These are phyloP conservation scores for Acarospora socialis DNA, from an alignment of 2,329 filamentous ascomycete species.

Conservation along the genomic window DNA sequence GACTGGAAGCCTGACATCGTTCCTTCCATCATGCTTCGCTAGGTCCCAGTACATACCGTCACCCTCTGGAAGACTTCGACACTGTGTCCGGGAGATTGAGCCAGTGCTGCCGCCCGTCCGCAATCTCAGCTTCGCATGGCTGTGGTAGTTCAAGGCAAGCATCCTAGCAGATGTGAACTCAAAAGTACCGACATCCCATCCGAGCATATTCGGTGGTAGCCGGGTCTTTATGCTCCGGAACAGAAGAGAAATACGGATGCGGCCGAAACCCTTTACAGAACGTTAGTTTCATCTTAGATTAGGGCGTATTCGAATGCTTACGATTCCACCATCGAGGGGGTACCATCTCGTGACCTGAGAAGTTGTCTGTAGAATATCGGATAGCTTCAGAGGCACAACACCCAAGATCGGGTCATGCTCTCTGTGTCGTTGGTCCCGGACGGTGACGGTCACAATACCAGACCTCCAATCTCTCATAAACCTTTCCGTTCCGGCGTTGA, in stretches of 20 bases:
- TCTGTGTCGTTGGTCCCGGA: constrained; percentile 75
- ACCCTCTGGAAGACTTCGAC: constrained; percentile 43
- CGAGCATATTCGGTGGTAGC: constrained; percentile 70
- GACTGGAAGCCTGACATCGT: constrained; percentile 63
- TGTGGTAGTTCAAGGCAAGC: constrained; percentile 46
- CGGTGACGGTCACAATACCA: constrained; percentile 69
- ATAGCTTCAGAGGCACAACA: constrained; percentile 75
- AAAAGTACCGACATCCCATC: constrained; percentile 93
- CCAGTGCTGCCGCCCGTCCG: constrained; percentile 75
- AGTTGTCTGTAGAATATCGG: constrained; percentile 73
- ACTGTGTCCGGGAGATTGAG: constrained; percentile 50
- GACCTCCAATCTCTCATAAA: constrained; percentile 92
- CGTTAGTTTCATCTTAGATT: too few species aligned
- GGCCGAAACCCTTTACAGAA: constrained; percentile 55
- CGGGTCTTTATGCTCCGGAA: constrained; percentile 82
- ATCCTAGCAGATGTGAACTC: constrained; percentile 66
- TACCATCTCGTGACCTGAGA: constrained; percentile 89
- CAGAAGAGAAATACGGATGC: constrained; percentile 72
- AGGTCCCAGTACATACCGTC: constrained; percentile 48
- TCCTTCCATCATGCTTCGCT: constrained; percentile 33
- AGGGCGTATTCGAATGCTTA: constrained; percentile 4
- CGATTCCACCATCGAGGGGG: constrained; percentile 81
- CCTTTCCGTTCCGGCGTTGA: constrained; percentile 87
- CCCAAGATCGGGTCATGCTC: constrained; percentile 92
- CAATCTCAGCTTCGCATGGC: constrained; percentile 54